phyloP scores from a whole-genome alignment of 2,329 filamentous ascomycete species.

The Sclerotinia spermophila region DNA sequence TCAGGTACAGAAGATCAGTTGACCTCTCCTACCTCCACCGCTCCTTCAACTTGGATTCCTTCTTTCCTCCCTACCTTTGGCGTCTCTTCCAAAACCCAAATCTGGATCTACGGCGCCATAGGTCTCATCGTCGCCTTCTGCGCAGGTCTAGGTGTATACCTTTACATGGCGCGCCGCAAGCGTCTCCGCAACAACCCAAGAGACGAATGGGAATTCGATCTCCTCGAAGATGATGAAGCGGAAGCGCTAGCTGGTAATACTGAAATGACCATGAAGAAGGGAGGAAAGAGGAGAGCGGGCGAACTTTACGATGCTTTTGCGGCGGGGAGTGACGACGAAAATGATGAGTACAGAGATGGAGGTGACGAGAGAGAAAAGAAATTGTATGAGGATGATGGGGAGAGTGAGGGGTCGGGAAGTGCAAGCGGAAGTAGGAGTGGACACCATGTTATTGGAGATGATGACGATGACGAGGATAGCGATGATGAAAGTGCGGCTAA shows the following conservation, averaged over 20 bases:
- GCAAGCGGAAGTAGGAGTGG: conserved; percentile 28
- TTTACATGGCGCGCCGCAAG: conserved; percentile 74
- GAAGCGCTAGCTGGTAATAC: conserved; percentile 48
- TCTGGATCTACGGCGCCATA: conserved; percentile 89
- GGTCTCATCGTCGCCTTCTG: conserved; percentile 86
- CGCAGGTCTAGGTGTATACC: conserved; percentile 72
- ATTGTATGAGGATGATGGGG: conserved; percentile 35
- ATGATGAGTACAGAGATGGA: conserved; percentile 44
- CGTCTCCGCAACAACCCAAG: conserved; percentile 69
- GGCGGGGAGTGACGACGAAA: conserved; percentile 76
- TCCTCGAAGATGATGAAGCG: conserved; percentile 77
- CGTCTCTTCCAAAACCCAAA: conserved; percentile 78
- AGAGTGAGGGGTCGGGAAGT: conserved; percentile 35
- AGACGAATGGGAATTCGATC: conserved; percentile 91
- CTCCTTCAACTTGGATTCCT: conserved; percentile 58
- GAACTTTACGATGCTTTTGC: conserved; percentile 98
- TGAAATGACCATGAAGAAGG: conserved; percentile 47
- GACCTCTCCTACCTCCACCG: conserved; percentile 25
- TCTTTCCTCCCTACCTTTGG: conserved; percentile 89
- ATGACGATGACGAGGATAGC: conserved; percentile 45
- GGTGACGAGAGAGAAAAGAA: conserved; percentile 34
- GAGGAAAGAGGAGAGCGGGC: conserved; percentile 61
- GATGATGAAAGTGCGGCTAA: conserved; percentile 36
- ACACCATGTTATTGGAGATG: conserved; percentile 51
- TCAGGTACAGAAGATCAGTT: conserved; percentile 27